Evolutionary conservation across 352 stramenopile species (phyloP).

Genomic region (Phytophthora capsici): DNA sequence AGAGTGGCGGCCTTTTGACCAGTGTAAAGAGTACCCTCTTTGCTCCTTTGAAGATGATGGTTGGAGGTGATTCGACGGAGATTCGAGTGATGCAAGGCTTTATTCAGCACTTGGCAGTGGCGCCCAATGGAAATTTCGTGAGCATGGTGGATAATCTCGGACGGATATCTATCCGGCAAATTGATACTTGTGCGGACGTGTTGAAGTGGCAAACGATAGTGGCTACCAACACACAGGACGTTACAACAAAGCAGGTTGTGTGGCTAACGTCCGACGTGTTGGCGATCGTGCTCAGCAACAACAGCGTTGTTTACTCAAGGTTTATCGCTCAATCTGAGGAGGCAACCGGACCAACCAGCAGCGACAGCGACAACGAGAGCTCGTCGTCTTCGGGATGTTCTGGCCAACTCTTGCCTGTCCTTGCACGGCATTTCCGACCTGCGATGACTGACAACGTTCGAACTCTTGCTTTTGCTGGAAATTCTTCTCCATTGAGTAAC

Average conservation of each 20-base stretch:
- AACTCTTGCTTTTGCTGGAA: slow-evolving; percentile 17
- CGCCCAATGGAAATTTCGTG: slow-evolving; percentile 56
- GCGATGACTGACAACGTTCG: slow-evolving; percentile 1
- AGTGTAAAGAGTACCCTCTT: slow-evolving; percentile 39
- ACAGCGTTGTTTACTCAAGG: slow-evolving; percentile 24
- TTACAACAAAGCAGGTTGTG: slow-evolving; percentile 19
- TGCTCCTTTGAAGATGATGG: slow-evolving; percentile 51
- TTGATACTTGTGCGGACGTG: slow-evolving; percentile 66
- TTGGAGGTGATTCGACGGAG: slow-evolving; percentile 30
- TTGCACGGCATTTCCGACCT: slow-evolving; percentile 17
- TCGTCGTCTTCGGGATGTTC: neutral
- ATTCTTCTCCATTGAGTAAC: neutral
- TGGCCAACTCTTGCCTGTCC: slow-evolving; percentile 15
- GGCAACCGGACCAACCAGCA: neutral
- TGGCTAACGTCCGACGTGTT: slow-evolving; percentile 39
- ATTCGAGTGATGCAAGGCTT: slow-evolving; percentile 32
- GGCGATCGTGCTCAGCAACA: slow-evolving; percentile 27
- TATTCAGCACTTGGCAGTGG: slow-evolving; percentile 54
- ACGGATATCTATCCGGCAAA: slow-evolving; percentile 59
- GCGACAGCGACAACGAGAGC: slow-evolving; percentile 23
- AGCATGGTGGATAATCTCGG: slow-evolving; percentile 59
- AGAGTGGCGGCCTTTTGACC: slow-evolving; percentile 22
- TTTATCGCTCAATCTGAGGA: slow-evolving; percentile 25
- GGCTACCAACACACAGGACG: neutral
- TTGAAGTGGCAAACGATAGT: slow-evolving; percentile 57